Conservation (phyloP, 352 stramenopile genomes). For the Globisporangium cederbergense region DNA sequence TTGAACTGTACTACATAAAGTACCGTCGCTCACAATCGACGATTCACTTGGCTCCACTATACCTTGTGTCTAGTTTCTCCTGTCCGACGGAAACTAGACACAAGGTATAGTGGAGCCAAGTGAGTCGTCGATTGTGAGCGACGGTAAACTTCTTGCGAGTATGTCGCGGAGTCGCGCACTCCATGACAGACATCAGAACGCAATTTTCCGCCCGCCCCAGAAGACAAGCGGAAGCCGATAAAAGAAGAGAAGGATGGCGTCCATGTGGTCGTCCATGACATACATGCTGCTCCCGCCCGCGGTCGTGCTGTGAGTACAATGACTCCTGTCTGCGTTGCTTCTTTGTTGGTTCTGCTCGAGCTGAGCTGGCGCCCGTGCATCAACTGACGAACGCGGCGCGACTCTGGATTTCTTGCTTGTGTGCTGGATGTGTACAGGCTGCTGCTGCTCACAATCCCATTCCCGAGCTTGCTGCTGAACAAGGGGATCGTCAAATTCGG, state of each 20-base stretch:
- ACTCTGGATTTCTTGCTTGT: conserved; percentile 3
- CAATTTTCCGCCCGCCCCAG: conserved; percentile 3
- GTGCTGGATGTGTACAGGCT: conserved; percentile 33
- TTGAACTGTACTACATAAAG: too few species aligned
- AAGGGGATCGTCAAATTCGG: conserved; percentile 68
- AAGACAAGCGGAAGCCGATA: background rate
- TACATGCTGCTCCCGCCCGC: conserved; percentile 74
- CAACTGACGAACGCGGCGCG: background rate
- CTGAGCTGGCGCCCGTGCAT: too few species aligned
- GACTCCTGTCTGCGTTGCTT: background rate
- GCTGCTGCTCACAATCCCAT: conserved; percentile 76
- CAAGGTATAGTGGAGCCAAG: too few species aligned
- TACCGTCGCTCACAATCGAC: too few species aligned
- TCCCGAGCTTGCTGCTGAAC: conserved; percentile 55
- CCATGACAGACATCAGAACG: conserved; percentile 1
- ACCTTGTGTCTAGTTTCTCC: too few species aligned
- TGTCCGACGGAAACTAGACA: too few species aligned
- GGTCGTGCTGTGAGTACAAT: conserved; percentile 62
- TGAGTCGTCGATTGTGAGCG: too few species aligned
- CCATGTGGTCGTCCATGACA: conserved; percentile 75
- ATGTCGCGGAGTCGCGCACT: background rate
- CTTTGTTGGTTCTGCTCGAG: too few species aligned
- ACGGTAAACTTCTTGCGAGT: too few species aligned
- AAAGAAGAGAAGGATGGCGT: conserved; percentile 32
- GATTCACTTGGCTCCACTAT: too few species aligned